Conservation (phyloP, 441 rosid species). For the Gossypium davidsonii region DNA sequence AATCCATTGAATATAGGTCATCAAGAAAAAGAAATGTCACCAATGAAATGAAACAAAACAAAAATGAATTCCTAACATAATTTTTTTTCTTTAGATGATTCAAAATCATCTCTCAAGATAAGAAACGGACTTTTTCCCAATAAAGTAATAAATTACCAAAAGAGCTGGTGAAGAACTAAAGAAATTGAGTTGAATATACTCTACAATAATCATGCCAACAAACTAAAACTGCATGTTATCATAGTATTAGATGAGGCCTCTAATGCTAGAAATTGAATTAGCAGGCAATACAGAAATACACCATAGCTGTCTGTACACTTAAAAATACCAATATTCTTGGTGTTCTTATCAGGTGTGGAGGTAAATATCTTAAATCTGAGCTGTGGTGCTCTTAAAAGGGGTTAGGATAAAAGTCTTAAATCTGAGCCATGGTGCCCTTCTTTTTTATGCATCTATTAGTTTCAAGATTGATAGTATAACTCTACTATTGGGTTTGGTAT, state of each 20-base stretch:
- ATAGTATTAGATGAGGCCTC: not conserved
- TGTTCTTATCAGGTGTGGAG: not conserved
- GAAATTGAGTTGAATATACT: not conserved
- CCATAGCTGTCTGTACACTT: not conserved
- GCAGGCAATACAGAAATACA: not conserved
- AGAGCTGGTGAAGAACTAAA: not conserved
- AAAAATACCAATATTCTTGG: not conserved
- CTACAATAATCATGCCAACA: not conserved
- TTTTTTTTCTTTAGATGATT: not conserved
- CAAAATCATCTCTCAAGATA: not conserved
- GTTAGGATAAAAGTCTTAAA: not conserved
- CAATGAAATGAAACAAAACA: not conserved
- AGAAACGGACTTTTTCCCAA: not conserved
- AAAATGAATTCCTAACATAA: not conserved
- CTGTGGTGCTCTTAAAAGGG: not conserved
- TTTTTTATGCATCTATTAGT: not conserved
- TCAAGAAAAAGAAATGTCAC: not conserved
- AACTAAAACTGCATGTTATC: not conserved
- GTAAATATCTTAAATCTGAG: not conserved
- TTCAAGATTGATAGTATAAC: conserved; percentile 4
- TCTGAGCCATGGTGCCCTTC: not conserved
- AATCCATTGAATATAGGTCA: not conserved
- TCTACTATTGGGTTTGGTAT: not conserved
- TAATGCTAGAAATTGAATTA: not conserved
- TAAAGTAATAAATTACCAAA: not conserved